Evolutionary conservation across 73 alveolate genomes (phyloP).

Genomic region (Paramecium caudatum): DNA sequence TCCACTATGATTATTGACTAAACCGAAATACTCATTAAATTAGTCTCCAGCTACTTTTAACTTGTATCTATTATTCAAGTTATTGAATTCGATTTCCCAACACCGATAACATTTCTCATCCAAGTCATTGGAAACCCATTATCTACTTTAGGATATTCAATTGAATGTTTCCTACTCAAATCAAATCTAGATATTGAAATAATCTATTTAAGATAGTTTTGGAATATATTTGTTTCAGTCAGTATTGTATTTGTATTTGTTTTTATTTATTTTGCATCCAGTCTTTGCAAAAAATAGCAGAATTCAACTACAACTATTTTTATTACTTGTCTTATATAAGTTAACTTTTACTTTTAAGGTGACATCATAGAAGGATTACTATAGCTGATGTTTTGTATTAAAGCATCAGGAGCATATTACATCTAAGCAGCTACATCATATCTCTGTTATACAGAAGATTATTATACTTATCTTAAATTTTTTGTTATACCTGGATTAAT

Average conservation of each 20-base stretch:
- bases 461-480: background rate
- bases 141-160: conserved; percentile 1
- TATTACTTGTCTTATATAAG: conserved; percentile 7
- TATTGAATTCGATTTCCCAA: conserved; percentile 19
- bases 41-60: conserved; percentile 14
- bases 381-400: background rate
- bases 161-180: background rate
- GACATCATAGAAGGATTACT: conserved; percentile 9
- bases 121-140: conserved; percentile 6
- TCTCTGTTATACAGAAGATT: conserved; percentile 33
- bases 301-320: background rate
- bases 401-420: conserved; percentile 25
- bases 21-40: conserved; percentile 12
- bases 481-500: background rate
- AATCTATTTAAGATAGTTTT: background rate
- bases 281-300: background rate
- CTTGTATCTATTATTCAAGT: background rate
- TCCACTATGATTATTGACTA: background rate
- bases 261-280: background rate
- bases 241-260: background rate
- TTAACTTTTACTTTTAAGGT: background rate
- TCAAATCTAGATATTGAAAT: background rate
- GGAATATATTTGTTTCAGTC: conserved; percentile 25
- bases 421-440: conserved; percentile 22
- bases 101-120: background rate